phyloP scores from a whole-genome alignment of 768 basidiomycete species.

The Leccinum sublutescens region DNA sequence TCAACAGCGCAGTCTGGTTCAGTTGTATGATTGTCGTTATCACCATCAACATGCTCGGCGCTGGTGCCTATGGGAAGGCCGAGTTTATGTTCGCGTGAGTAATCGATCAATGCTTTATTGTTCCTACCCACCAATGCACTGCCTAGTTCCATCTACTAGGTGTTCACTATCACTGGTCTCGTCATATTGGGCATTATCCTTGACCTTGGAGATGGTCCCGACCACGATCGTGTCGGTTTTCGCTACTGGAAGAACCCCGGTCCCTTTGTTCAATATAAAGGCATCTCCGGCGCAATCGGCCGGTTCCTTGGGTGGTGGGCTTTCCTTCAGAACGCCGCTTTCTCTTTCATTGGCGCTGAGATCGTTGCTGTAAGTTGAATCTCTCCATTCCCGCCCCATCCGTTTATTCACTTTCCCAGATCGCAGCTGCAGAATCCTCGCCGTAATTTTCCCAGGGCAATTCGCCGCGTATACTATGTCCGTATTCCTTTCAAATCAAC shows the following conservation, averaged over 20 bases:
- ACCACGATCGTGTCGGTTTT: not conserved
- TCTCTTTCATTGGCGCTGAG: not conserved
- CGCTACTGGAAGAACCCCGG: not conserved
- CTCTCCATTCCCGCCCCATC: too few species aligned
- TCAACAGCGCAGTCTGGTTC: not conserved
- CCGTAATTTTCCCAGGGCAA: too few species aligned
- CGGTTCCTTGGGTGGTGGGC: not conserved
- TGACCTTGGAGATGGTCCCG: not conserved
- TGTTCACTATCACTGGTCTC: not conserved
- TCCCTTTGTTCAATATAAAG: not conserved
- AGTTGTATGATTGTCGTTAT: not conserved
- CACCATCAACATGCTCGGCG: not conserved
- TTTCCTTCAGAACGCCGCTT: not conserved
- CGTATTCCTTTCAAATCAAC: too few species aligned
- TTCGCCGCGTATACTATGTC: too few species aligned
- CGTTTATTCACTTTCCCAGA: too few species aligned
- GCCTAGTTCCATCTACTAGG: not conserved
- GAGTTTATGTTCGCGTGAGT: not conserved
- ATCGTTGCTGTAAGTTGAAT: not conserved
- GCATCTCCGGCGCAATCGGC: not conserved
- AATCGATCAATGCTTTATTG: not conserved
- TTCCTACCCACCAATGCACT: not conserved
- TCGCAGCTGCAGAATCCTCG: too few species aligned
- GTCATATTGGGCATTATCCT: not conserved
- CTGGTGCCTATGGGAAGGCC: not conserved